Percentiles rank a stretch among this genome's conserved stretches.
Evolutionary conservation across 2,329 filamentous ascomycete genomes (phyloP).

Genomic region (Cladobotryum mycophilum): DNA sequence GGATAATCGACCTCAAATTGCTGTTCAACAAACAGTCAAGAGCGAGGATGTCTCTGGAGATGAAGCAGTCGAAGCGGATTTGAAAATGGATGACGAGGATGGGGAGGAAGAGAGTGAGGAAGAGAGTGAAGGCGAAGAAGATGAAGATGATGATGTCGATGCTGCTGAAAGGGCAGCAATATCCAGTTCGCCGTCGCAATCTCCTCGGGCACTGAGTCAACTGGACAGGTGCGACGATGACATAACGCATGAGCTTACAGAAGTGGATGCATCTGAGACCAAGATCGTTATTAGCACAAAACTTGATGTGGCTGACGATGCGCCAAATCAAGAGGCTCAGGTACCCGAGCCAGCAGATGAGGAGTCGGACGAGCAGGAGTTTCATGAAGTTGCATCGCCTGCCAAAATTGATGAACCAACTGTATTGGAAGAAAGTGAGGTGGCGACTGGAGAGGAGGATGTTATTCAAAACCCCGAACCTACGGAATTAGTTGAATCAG

Average conservation of each 20-base stretch:
- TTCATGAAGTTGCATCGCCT: neutral
- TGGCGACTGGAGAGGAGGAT: neutral
- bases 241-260: neutral
- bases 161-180: neutral
- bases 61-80: neutral
- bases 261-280: neutral
- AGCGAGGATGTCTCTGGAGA: conserved; percentile 1
- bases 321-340: no score
- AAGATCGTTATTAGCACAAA: neutral
- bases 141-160: neutral
- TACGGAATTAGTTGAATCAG: neutral
- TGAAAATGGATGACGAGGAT: neutral
- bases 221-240: conserved; percentile 2
- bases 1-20: neutral
- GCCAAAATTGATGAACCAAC: neutral
- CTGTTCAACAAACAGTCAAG: neutral
- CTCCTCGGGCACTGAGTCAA: conserved; percentile 6
- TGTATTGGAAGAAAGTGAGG: neutral
- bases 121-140: neutral
- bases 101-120: neutral
- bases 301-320: no score
- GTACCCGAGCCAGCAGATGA: no score
- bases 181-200: neutral
- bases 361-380: no score
- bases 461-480: neutral